phyloP scores from a whole-genome alignment of 306 rosid species.

The Lathyrus tuberosus region DNA sequence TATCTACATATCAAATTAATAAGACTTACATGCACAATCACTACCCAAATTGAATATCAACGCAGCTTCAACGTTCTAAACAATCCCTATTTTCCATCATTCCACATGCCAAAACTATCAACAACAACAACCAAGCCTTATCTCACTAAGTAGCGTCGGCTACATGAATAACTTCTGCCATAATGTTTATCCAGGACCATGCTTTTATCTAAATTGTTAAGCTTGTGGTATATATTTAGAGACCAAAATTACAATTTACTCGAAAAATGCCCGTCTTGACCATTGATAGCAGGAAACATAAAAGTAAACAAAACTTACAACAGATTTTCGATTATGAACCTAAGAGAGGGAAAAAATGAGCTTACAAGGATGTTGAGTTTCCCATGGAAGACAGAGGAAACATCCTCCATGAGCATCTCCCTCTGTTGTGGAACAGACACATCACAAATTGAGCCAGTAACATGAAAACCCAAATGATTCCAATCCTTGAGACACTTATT shows the following conservation, averaged over 20 bases:
- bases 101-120: not conserved
- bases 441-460: slow-evolving; percentile 75
- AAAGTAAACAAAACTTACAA: not conserved
- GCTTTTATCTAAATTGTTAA: too few relatives aligned
- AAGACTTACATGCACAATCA: not conserved
- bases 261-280: not conserved
- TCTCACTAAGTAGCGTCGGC: too few relatives aligned
- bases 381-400: slow-evolving; percentile 60
- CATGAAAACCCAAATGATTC: slow-evolving; percentile 57
- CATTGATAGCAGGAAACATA: not conserved
- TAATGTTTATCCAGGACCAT: too few relatives aligned
- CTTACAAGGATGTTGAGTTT: slow-evolving; percentile 80
- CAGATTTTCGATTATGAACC: slow-evolving; percentile 14
- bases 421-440: slow-evolving; percentile 60
- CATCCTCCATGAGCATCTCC: slow-evolving; percentile 58
- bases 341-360: slow-evolving; percentile 5
- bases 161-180: too few relatives aligned
- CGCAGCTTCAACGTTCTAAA: not conserved
- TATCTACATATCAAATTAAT: slow-evolving; percentile 43
- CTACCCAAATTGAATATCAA: slow-evolving; percentile 2
- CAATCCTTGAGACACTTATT: slow-evolving; percentile 55
- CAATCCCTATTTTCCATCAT: not conserved
- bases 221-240: too few relatives aligned
- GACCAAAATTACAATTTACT: too few relatives aligned
- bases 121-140: too few relatives aligned